Base-by-base conservation (phyloP, 768 basidiomycete genomes). In the Pleurotus pulmonarius region DNA sequence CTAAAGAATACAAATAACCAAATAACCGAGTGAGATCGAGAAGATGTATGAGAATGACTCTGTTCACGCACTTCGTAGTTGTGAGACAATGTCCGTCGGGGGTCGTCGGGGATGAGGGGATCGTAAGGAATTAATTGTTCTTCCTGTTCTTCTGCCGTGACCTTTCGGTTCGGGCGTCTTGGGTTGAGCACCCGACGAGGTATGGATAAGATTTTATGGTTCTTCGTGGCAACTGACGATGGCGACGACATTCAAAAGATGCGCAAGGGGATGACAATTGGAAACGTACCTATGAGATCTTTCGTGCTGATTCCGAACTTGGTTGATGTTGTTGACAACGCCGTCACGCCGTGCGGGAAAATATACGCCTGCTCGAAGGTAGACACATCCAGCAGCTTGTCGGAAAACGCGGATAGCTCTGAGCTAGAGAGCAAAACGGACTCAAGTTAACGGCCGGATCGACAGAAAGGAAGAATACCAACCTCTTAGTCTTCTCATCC, bases 121-220 rank as follows among this genome's bases (percentile, higher is more conserved):
- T 97, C 94, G 67, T 96, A 98, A 43, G 88, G 83, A 37, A 92
- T 70, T 3, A 98, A 80, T 73, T 84, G 83, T 67, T 97, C 96
- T 62, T 97, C 95, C 61, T 80, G 76, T 61, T 98, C 93, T 61
- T 85, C 79, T 1, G 77, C 73, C 2, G 91, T 90, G 0, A 85
- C 82, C 68, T 93, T 93, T 6, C 80, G 73, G 34, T 79, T 80
- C 1, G 94, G 92, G 55, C 96, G 74, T 5, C 96, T 83, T 0
- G 96, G 94, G 65, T 98, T 85, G 25, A 98, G 73, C 16, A 91
- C 62, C 11, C 86, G 76, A 22, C 86, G 80, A 0, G 90, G 85
- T 57, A 96, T 79, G 0, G 86, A 80, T 40, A 88, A 83, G 26
- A 98, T 78, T 63, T 90, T 88, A 60, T 86, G 73, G 60, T 83